Evolutionary conservation across 2,329 filamentous ascomycete species (phyloP).

Genomic region (Exserohilum rostratum): DNA sequence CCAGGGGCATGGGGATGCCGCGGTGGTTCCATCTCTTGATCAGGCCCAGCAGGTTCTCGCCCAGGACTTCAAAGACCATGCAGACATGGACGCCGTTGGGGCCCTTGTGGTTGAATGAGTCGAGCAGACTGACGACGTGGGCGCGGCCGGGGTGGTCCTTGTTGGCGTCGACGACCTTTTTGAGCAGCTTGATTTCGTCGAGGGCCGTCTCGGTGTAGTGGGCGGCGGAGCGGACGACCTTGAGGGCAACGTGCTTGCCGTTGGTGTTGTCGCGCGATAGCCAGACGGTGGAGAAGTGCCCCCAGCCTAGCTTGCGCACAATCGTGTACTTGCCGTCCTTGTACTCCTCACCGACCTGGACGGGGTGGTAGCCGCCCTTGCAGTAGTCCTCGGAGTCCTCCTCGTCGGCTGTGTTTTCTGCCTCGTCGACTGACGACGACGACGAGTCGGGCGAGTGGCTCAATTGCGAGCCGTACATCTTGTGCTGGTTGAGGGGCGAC

Average conservation of each 20-base stretch:
- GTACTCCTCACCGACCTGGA: constrained; percentile 92
- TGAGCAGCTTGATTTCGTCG: constrained; percentile 98
- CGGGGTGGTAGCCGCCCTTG: constrained; percentile 97
- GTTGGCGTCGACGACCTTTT: constrained; percentile 95
- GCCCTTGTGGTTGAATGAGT: constrained; percentile 97
- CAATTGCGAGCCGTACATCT: constrained; percentile 61
- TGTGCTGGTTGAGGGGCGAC: constrained; percentile 53
- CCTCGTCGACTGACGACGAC: constrained; percentile 77
- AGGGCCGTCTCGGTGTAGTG: constrained; percentile 99
- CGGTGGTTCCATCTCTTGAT: constrained; percentile 99
- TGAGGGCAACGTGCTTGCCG: constrained; percentile 93
- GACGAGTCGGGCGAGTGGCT: constrained; percentile 78
- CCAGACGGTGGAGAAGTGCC: constrained; percentile 98
- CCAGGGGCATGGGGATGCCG: constrained; percentile 92
- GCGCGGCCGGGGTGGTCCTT: constrained; percentile 91
- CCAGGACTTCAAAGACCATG: constrained; percentile 98
- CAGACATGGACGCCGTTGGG: constrained; percentile 96
- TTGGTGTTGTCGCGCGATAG: constrained; percentile 81
- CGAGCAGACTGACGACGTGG: constrained; percentile 93
- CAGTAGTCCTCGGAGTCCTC: constrained; percentile 99
- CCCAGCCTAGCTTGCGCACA: constrained; percentile 96
- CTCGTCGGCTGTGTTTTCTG: constrained; percentile 94
- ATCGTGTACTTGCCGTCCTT: constrained; percentile 97
- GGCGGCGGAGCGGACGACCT: constrained; percentile 95
- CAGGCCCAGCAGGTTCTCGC: constrained; percentile 90